These are phyloP conservation scores for Paxillus ammoniavirescens DNA, from an alignment of 768 basidiomycete genomes.

Conservation along the genomic window DNA sequence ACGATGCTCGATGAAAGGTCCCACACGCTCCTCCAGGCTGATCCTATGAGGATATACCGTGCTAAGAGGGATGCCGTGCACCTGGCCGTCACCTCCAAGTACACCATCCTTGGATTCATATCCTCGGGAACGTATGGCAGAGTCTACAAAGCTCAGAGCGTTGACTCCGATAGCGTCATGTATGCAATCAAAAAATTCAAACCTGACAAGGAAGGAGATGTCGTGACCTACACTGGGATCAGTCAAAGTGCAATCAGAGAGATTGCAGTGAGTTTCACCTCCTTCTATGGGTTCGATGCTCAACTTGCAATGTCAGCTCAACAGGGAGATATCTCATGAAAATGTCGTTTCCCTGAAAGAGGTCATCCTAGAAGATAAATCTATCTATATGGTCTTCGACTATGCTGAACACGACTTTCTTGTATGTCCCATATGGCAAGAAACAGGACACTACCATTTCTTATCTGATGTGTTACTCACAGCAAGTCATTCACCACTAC, in stretches of 20 bases:
- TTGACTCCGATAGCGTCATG: constrained; percentile 64
- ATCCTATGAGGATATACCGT: constrained; percentile 87
- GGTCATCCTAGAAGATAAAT: constrained; percentile 96
- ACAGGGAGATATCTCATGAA: constrained; percentile 86
- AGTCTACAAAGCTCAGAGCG: constrained; percentile 94
- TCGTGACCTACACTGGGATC: constrained; percentile 93
- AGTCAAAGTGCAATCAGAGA: constrained; percentile 97
- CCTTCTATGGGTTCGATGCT: constrained; percentile 4
- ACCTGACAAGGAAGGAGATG: constrained; percentile 98
- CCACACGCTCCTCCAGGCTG: constrained; percentile 39
- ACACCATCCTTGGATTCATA: constrained; percentile 93
- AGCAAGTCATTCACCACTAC: constrained; percentile 99
- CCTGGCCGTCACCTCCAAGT: constrained; percentile 73
- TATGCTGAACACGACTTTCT: constrained; percentile 99
- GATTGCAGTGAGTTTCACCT: constrained; percentile 68
- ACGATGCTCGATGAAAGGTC: constrained; percentile 39
- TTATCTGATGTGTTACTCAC: neutral
- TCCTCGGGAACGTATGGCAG: constrained; percentile 97
- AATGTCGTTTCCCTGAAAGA: constrained; percentile 91
- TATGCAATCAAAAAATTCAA: constrained; percentile 99
- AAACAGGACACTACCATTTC: neutral
- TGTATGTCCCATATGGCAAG: constrained; percentile 43
- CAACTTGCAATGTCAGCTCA: constrained; percentile 53
- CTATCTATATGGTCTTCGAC: constrained; percentile 99
- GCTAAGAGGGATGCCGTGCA: constrained; percentile 70